Evolutionary conservation across 345 rosid species (phyloP).

Genomic region (Hibiscus tridactylites): DNA sequence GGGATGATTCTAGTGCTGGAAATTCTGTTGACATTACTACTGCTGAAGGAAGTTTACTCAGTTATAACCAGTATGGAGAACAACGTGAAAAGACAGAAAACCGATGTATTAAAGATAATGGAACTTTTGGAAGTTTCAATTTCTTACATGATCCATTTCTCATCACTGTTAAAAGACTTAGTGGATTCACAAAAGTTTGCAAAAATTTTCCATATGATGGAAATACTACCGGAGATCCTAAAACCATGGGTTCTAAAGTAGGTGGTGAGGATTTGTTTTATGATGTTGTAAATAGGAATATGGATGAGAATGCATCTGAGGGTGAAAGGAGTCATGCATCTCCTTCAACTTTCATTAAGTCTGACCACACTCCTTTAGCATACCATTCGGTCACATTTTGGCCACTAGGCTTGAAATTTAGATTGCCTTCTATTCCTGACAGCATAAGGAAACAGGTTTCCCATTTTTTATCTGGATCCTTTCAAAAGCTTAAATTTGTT

Average conservation of each 20-base stretch:
- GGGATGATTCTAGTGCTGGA: slow-evolving; percentile 21
- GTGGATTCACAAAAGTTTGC: slow-evolving; percentile 26
- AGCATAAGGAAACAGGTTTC: slow-evolving; percentile 26
- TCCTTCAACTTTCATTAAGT: slow-evolving; percentile 26
- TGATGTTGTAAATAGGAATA: slow-evolving; percentile 22
- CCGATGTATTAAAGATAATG: slow-evolving; percentile 16
- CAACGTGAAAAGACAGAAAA: slow-evolving; percentile 18
- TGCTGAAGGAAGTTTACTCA: slow-evolving; percentile 22
- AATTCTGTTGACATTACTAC: slow-evolving; percentile 1
- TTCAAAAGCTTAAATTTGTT: slow-evolving; percentile 41
- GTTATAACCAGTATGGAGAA: slow-evolving; percentile 22
- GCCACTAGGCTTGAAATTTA: slow-evolving; percentile 21
- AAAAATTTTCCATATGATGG: slow-evolving; percentile 23
- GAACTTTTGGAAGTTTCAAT: slow-evolving; percentile 20
- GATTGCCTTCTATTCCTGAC: slow-evolving; percentile 26
- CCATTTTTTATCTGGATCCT: slow-evolving; percentile 25
- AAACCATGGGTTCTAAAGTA: slow-evolving; percentile 16
- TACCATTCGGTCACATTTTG: slow-evolving; percentile 23
- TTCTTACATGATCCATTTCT: slow-evolving; percentile 60
- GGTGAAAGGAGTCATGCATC: slow-evolving; percentile 24
- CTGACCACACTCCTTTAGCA: slow-evolving; percentile 28
- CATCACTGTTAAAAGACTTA: slow-evolving; percentile 42
- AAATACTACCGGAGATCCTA: slow-evolving; percentile 19
- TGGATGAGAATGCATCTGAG: slow-evolving; percentile 22
- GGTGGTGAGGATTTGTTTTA: slow-evolving; percentile 20